Percentiles rank a stretch among this genome's conserved stretches.
These are phyloP conservation scores for Phalaenopsis aphrodite DNA, from an alignment of 106 monocot genomes.

Conservation along the genomic window DNA sequence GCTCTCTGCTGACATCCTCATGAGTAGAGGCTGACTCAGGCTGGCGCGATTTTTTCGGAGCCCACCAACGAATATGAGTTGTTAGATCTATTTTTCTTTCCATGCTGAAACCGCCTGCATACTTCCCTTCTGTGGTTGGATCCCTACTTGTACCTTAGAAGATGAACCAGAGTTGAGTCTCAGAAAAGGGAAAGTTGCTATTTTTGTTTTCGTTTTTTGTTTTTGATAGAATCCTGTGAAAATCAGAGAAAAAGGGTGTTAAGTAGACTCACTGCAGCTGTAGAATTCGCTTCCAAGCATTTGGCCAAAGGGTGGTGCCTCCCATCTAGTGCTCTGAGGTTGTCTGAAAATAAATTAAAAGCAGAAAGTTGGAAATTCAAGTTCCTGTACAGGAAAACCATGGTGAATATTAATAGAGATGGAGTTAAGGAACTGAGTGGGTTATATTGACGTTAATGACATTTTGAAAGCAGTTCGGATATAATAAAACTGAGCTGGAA, in stretches of 20 bases:
- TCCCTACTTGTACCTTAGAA: constrained; percentile 37
- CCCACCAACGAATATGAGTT: constrained; percentile 80
- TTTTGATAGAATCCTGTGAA: neutral
- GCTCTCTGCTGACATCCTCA: constrained; percentile 59
- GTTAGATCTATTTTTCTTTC: constrained; percentile 89
- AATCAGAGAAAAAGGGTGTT: neutral
- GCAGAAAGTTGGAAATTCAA: neutral
- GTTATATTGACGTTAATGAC: neutral
- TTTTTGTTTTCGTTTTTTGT: neutral
- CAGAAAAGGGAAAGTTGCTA: neutral
- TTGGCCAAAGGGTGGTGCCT: constrained; percentile 48
- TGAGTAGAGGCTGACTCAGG: constrained; percentile 19
- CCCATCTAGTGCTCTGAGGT: constrained; percentile 63
- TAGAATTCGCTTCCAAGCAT: constrained; percentile 49
- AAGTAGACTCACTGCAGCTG: constrained; percentile 10
- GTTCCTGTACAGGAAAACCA: neutral
- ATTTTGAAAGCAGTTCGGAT: neutral
- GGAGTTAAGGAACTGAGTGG: neutral
- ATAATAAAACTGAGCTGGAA: neutral
- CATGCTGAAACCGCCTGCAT: constrained; percentile 32
- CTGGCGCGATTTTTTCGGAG: constrained; percentile 44
- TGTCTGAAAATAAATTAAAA: constrained; percentile 33
- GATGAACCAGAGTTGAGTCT: constrained; percentile 7
- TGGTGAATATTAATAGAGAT: neutral
- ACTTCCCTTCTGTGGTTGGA: constrained; percentile 43